Base-by-base conservation (phyloP, 1,284 basidiomycete genomes). In the Earliella scabrosa region DNA sequence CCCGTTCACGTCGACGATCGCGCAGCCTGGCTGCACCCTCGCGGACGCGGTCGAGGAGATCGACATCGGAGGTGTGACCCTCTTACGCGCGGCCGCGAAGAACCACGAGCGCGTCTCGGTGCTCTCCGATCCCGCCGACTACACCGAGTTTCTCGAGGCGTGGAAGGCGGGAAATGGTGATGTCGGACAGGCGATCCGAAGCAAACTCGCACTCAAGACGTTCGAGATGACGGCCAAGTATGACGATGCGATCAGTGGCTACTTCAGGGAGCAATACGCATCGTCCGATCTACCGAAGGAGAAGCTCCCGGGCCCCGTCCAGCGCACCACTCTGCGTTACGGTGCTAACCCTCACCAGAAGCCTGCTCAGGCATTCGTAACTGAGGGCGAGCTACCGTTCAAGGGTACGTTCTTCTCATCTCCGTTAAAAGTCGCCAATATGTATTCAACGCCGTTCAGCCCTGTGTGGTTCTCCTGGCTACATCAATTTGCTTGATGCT, bases 341-440 rank as follows among this genome's bases (percentile, higher is more conserved):
- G 97, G 97, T 52, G 95, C 95, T 34, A 99, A 99, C 76, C 97
- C 97, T 4, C 97, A 99, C 72, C 97, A 99, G 74, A 97, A 95
- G 77, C 97, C 97, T 29, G 97, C 97, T 2, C 96, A 98, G 75
- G 97, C 97, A 0, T 99, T 90, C 68, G 95, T 99, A 21, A 85
- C 90, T 10, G 83, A 90, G 54, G 95, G 95, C 47, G 86, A 89
- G 68, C 82, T 99, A 59, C 97, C 97, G 26, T 96, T 99, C 82
- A 97, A 92, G 80, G 90, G 94, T 94, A 63, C 45, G 73, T 41
- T n/a, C 14, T 10, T 21, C 39, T n/a, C 9, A 18, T 8, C 11
- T 11, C 18, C 13, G 39, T n/a, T 24, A 18, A n/a, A n/a, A n/a
- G n/a, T n/a, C n/a, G n/a, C n/a, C n/a, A n/a, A n/a, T n/a, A n/a